Base-by-base conservation (phyloP, 768 basidiomycete genomes). In the Butyriboletus loyo region DNA sequence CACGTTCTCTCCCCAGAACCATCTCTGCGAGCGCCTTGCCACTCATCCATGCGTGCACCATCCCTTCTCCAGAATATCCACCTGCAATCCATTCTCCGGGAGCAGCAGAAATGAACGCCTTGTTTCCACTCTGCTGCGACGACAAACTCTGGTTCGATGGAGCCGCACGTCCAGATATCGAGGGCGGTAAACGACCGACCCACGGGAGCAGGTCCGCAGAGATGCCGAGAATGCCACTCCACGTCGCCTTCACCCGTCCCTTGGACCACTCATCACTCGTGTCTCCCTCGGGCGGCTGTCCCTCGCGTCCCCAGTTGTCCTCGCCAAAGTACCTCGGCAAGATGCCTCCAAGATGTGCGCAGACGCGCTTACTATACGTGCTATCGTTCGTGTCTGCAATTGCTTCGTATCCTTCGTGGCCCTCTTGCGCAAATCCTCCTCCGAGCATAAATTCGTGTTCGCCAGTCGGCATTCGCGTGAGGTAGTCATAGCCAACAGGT, bases 11-110 rank as follows among this genome's bases (percentile, higher is more conserved):
- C 7, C 71, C 77, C 8, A 83, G 63, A 10, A 89, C 65, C 85
- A 86, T 85, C 46, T 70, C 67, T 17, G 80, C 84, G 6, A 86
- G 66, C 1, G 82, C 83, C 52, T 76, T 77, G 15, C 82, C 86
- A 47, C 82, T 74, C 72, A 84, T 66, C 84, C 85, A 86, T 0
- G 83, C 85, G 54, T 86, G 81, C 4, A 78, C 79, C 86, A 87
- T 87, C 3, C 87, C 87, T 59, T 89, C 87, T 0, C 86, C 87
- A 2, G 78, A 74, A 62, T 83, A 89, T 17, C 86, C 87, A 4
- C 84, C 86, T 24, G 81, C 75, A 22, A 89, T 78, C 87, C 87
- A 88, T 65, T 89, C 87, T 13, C 85, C 86, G 1, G 83, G 70
- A 0, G 63, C 54, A 9, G 74, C 71, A 38, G 57, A 52, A 8